These are phyloP conservation scores for Solanum medicagineum DNA, from an alignment of 257 asterid genomes.

Conservation along the genomic window DNA sequence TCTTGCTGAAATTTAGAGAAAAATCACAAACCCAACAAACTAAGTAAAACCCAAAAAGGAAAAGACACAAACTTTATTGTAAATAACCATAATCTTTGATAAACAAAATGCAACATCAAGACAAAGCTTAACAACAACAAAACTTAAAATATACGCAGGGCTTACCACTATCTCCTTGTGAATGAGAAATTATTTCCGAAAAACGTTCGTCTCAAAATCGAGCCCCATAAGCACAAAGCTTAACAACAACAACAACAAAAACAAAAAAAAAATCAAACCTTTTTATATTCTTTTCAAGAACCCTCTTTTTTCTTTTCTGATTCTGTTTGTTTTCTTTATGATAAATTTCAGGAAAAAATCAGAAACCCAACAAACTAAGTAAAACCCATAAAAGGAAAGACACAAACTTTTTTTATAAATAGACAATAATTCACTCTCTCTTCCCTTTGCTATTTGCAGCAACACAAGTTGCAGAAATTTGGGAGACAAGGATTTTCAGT, in stretches of 20 bases:
- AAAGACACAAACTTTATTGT: background rate
- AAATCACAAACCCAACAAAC: background rate
- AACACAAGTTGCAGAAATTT: background rate
- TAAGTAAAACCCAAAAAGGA: background rate
- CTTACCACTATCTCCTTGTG: too few relatives aligned
- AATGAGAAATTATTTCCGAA: too few relatives aligned
- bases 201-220: too few relatives aligned
- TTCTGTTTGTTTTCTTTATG: background rate
- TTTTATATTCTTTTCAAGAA: background rate
- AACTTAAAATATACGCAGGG: too few relatives aligned
- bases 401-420: background rate
- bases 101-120: background rate
- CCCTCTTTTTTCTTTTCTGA: background rate
- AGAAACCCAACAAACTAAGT: background rate
- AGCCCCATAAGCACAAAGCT: background rate
- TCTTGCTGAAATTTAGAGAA: background rate
- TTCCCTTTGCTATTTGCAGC: background rate
- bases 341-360: background rate
- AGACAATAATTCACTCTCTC: background rate
- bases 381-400: background rate
- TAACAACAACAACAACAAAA: too few relatives aligned
- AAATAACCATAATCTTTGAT: background rate
- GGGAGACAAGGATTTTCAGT: background rate
- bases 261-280: background rate
- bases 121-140: background rate